Evolutionary conservation across 345 rosid species (phyloP).

Genomic region (Populus euphratica): DNA sequence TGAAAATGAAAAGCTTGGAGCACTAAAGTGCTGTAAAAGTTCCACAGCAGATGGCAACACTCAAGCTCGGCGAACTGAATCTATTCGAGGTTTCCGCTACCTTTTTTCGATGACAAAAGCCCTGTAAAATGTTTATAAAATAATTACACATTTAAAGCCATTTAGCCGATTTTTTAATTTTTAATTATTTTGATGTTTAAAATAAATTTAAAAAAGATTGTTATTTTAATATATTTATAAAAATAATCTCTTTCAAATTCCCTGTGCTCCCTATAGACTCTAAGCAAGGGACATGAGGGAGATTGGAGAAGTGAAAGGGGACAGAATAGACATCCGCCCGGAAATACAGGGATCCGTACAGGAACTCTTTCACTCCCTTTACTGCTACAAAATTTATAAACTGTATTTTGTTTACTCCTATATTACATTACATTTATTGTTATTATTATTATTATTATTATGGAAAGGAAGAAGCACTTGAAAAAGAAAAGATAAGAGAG

Average conservation of each 20-base stretch:
- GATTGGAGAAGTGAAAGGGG: conserved; percentile 41
- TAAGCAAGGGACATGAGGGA: conserved; percentile 30
- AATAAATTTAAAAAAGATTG: too few relatives aligned
- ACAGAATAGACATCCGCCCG: conserved; percentile 65
- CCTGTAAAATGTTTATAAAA: not conserved
- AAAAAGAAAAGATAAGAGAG: not conserved
- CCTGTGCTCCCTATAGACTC: too few relatives aligned
- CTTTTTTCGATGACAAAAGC: not conserved
- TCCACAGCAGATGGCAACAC: not conserved
- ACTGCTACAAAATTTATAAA: not conserved
- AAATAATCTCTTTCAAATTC: too few relatives aligned
- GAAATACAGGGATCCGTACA: conserved; percentile 53
- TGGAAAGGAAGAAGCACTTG: not conserved
- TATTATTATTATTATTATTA: too few relatives aligned
- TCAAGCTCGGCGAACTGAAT: conserved; percentile 1
- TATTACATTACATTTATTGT: not conserved
- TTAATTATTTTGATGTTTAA: too few relatives aligned
- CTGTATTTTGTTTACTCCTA: not conserved
- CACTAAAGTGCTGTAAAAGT: not conserved
- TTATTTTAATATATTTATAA: too few relatives aligned
- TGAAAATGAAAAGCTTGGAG: not conserved
- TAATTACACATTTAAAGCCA: not conserved
- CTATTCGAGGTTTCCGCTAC: not conserved
- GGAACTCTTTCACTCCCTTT: not conserved
- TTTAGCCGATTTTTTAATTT: too few relatives aligned